phyloP scores from a whole-genome alignment of 148 eudicot species.

The Rhododendron ferrugineum region DNA sequence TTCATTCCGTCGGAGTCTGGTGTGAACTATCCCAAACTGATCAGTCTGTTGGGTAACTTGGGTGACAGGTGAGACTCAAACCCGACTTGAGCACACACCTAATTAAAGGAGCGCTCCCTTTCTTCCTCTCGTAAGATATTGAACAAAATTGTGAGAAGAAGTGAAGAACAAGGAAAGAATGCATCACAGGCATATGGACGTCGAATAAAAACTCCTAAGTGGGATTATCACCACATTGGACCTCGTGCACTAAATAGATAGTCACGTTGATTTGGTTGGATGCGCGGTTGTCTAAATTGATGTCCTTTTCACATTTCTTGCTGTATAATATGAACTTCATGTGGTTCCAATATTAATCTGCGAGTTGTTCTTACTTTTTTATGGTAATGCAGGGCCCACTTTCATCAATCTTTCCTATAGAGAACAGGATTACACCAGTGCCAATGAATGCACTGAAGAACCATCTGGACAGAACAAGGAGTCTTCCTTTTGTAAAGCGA shows the following conservation, averaged over 20 bases:
- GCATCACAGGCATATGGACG: not conserved
- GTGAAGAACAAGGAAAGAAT: not conserved
- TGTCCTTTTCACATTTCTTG: not conserved
- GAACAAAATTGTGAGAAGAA: not conserved
- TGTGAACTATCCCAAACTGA: too few relatives aligned
- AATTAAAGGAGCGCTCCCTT: not conserved
- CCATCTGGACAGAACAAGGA: slow-evolving; percentile 69
- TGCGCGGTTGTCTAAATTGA: not conserved
- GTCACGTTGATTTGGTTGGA: not conserved
- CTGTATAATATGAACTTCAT: not conserved
- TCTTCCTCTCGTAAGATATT: too few relatives aligned
- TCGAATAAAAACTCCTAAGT: not conserved
- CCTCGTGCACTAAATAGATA: not conserved
- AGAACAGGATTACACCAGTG: slow-evolving; percentile 67
- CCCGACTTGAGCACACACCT: too few relatives aligned
- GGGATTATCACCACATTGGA: not conserved
- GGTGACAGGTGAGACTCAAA: too few relatives aligned
- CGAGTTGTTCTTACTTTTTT: not conserved
- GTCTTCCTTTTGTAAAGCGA: slow-evolving; percentile 71
- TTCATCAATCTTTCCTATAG: slow-evolving; percentile 68
- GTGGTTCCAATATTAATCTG: not conserved
- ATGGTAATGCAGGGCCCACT: slow-evolving; percentile 71
- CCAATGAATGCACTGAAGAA: slow-evolving; percentile 57
- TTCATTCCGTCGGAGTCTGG: too few relatives aligned
- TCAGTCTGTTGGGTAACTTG: too few relatives aligned